Conservation (phyloP, 192 early-diverging fungal genomes). For the Paraglomus occultum region DNA sequence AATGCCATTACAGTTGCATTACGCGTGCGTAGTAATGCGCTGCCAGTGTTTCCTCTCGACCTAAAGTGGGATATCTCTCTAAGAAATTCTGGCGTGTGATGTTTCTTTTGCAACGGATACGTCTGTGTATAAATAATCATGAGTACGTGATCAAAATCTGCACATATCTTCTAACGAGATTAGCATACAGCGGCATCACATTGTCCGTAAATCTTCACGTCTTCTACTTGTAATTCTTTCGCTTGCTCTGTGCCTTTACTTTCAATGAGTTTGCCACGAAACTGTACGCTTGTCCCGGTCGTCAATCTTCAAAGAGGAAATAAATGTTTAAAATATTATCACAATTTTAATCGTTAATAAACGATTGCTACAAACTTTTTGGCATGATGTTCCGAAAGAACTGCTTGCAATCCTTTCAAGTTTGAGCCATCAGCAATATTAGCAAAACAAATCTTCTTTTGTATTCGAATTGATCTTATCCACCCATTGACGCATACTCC, state of each 20-base stretch:
- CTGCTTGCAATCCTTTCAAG: conserved; percentile 67
- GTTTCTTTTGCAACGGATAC: conserved; percentile 87
- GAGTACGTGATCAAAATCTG: background rate
- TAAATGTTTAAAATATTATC: background rate
- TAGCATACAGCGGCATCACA: conserved; percentile 57
- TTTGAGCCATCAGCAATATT: conserved; percentile 77
- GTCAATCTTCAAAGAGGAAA: conserved; percentile 45
- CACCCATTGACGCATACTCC: conserved; percentile 67
- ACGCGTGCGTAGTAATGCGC: conserved; percentile 70
- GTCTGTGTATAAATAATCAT: conserved; percentile 38
- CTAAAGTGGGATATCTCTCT: conserved; percentile 76
- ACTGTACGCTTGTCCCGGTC: conserved; percentile 70
- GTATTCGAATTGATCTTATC: conserved; percentile 77
- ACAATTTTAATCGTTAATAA: conserved; percentile 1
- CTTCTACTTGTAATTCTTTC: conserved; percentile 63
- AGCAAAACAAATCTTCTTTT: conserved; percentile 77
- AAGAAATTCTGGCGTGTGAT: conserved; percentile 73
- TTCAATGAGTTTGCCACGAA: conserved; percentile 64
- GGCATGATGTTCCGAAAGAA: conserved; percentile 49
- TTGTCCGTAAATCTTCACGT: conserved; percentile 53
- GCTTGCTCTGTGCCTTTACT: conserved; percentile 71
- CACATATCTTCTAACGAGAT: background rate
- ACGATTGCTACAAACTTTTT: conserved; percentile 46
- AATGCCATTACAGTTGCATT: conserved; percentile 63
- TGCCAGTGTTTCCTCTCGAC: conserved; percentile 70